Evolutionary conservation across 345 rosid species (phyloP).

Genomic region (Hibiscus tridactylites): DNA sequence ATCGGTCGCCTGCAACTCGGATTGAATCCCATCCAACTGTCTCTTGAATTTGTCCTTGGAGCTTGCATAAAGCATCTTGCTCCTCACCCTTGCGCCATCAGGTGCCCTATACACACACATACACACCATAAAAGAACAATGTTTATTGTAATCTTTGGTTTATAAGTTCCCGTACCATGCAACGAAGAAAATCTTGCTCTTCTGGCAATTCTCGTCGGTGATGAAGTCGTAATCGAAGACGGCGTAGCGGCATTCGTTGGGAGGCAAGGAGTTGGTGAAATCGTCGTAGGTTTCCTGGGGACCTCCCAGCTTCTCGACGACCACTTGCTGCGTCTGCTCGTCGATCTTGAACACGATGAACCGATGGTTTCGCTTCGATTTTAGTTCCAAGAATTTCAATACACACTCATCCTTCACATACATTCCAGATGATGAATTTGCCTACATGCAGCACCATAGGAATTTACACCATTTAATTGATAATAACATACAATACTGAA

Average conservation of each 20-base stretch:
- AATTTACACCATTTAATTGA: background rate
- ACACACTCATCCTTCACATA: slow-evolving; percentile 81
- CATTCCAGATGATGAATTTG: slow-evolving; percentile 93
- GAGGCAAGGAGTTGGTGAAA: slow-evolving; percentile 59
- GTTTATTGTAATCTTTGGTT: background rate
- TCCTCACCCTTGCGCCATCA: slow-evolving; percentile 7
- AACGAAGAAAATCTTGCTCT: slow-evolving; percentile 91
- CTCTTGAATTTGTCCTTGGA: slow-evolving; percentile 11
- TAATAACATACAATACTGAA: background rate
- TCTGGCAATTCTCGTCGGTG: slow-evolving; percentile 84
- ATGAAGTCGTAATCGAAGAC: slow-evolving; percentile 79
- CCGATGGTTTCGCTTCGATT: slow-evolving; percentile 70
- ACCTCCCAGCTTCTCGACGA: slow-evolving; percentile 68
- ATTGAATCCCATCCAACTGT: slow-evolving; percentile 9
- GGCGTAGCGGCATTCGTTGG: slow-evolving; percentile 87
- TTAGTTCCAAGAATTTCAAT: slow-evolving; percentile 76
- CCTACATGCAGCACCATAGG: slow-evolving; percentile 20
- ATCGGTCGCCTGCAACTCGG: slow-evolving; percentile 14
- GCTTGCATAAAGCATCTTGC: slow-evolving; percentile 11
- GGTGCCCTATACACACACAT: background rate
- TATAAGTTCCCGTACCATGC: slow-evolving; percentile 51
- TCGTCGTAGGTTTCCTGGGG: slow-evolving; percentile 65
- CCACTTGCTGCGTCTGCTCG: slow-evolving; percentile 45
- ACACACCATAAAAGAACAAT: background rate
- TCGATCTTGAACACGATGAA: slow-evolving; percentile 83